Percentiles rank a stretch among this genome's conserved stretches.
Evolutionary conservation across 202 grass and related monocot species (phyloP).

Genomic region (Saccharum hybrid): DNA sequence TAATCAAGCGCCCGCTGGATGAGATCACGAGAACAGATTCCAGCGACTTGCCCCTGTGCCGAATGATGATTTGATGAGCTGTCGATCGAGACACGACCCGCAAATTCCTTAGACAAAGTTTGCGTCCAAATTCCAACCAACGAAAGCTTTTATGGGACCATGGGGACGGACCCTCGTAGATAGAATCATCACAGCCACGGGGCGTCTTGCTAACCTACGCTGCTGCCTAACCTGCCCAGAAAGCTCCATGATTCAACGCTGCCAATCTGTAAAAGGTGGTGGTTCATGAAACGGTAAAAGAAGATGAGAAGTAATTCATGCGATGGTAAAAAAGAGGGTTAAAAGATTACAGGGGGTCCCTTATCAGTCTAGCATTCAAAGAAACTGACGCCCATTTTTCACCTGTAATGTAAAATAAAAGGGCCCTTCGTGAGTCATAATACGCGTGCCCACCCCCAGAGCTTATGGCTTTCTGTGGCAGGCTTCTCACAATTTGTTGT

Average conservation of each 20-base stretch:
- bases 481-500: too few species aligned
- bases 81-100: conserved; percentile 13
- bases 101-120: conserved; percentile 38
- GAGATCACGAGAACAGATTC: conserved; percentile 25
- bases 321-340: background rate
- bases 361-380: background rate
- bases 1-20: background rate
- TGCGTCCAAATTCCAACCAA: conserved; percentile 17
- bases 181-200: conserved; percentile 36
- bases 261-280: background rate
- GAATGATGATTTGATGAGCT: conserved; percentile 21
- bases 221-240: background rate
- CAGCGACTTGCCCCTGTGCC: background rate
- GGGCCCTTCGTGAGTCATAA: background rate
- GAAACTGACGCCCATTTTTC: background rate
- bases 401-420: background rate
- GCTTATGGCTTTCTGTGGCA: background rate
- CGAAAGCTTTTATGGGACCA: conserved; percentile 19
- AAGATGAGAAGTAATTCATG: background rate
- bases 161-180: conserved; percentile 6
- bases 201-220: background rate
- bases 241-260: background rate
- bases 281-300: background rate
- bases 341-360: background rate
- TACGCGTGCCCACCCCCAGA: too few species aligned